Base-by-base conservation (phyloP, 805 yeast genomes). In the Aciculoconidium aculeatum region DNA sequence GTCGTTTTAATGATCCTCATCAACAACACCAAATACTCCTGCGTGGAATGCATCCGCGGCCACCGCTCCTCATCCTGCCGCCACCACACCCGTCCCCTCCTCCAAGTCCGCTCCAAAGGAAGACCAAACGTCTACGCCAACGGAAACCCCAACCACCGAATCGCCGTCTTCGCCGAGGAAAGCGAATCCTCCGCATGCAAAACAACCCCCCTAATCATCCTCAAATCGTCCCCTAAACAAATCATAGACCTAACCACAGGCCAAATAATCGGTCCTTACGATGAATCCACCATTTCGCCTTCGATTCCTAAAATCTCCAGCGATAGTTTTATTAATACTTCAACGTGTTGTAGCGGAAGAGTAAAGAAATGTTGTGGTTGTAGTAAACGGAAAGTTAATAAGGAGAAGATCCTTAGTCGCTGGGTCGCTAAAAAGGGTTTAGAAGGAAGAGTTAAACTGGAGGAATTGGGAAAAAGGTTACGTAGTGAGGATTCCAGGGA, bases 101-200 rank as follows among this genome's bases (percentile, higher is more conserved):
- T 88, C 8, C 84, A 86, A 45, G 96, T 90, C 8, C 69, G 95
- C 15, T 74, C 84, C n/a, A 72, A 95, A 35, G 98, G 97, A 1
- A 60, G 97, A 26, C 96, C 96, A 0, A 65, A 72, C 15, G 67
- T 75, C 7, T 75, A 69, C 29, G 72, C 72, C 4, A 61, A 62
- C 27, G 63, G 63, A 14, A 65, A 64, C 41, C 65, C 66, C 15
- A 58, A 64, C 43, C 77, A 74, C 36, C 53, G 85, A 28, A 63
- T 77, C 9, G 84, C 85, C 7, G 75, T 75, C 5, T 60, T 66
- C 44, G 78, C 77, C 4, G 70, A 70, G 36, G 59, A 62, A 27
- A 43, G 60, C 7, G 23, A 23, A n/a, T 20, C 25, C 19, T 9
- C 15, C 11, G 29, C 17, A 10, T 21, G 26, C 24, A 31, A 31